Conservation (phyloP, 192 early-diverging fungal species). For the Podila epigama region DNA sequence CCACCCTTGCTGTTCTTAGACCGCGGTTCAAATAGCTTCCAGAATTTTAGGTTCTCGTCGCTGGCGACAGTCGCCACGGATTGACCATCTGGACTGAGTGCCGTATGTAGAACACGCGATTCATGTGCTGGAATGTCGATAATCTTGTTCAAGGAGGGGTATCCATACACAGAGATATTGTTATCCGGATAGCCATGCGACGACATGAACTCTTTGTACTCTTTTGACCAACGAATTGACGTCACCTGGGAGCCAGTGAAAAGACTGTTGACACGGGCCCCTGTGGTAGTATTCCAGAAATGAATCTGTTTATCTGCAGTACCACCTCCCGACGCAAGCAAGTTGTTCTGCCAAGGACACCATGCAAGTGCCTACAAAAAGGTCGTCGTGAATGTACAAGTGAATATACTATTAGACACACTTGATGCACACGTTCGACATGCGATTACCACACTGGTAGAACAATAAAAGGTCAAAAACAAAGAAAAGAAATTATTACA, state of each 20-base stretch:
- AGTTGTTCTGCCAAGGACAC: slow-evolving; percentile 89
- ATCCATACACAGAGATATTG: slow-evolving; percentile 87
- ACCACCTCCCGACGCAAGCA: slow-evolving; percentile 93
- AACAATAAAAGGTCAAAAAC: too few relatives aligned
- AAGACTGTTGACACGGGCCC: slow-evolving; percentile 64
- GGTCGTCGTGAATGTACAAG: too few relatives aligned
- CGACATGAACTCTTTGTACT: slow-evolving; percentile 85
- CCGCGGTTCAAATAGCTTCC: slow-evolving; percentile 82
- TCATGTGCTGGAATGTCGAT: slow-evolving; percentile 88
- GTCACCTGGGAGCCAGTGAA: slow-evolving; percentile 93
- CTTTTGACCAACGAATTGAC: slow-evolving; percentile 88
- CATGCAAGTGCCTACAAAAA: slow-evolving; percentile 83
- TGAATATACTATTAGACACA: too few relatives aligned
- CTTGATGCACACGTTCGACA: too few relatives aligned
- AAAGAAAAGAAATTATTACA: background rate
- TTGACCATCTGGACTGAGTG: slow-evolving; percentile 92
- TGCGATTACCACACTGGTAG: too few relatives aligned
- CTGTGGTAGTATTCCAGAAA: slow-evolving; percentile 90
- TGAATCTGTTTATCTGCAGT: slow-evolving; percentile 88
- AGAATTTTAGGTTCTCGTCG: slow-evolving; percentile 96
- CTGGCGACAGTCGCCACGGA: slow-evolving; percentile 90
- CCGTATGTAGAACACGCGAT: slow-evolving; percentile 87
- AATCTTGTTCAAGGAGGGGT: slow-evolving; percentile 74
- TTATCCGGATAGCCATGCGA: slow-evolving; percentile 94
- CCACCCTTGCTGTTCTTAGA: slow-evolving; percentile 14